Evolutionary conservation across 768 basidiomycete species (phyloP).

Genomic region (Dentipellis sp.): DNA sequence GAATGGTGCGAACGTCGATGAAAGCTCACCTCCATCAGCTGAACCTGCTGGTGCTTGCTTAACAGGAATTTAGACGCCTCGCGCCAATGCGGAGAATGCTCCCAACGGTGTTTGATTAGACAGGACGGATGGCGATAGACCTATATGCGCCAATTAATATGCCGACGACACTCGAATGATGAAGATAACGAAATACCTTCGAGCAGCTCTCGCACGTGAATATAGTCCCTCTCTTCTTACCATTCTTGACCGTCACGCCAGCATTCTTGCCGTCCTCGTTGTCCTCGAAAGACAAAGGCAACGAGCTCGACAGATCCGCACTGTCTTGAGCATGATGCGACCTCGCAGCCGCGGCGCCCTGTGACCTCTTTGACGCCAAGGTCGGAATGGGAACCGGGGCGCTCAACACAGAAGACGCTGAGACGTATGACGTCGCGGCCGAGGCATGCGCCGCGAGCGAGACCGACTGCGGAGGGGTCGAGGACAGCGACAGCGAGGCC

Average conservation of each 20-base stretch:
- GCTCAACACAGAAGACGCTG: slow-evolving; percentile 7
- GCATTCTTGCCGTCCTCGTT: slow-evolving; percentile 15
- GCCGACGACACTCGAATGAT: not conserved
- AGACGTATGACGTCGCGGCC: slow-evolving; percentile 4
- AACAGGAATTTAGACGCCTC: slow-evolving; percentile 85
- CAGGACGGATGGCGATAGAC: slow-evolving; percentile 90
- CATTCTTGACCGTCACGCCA: slow-evolving; percentile 23
- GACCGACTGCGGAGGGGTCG: slow-evolving; percentile 20
- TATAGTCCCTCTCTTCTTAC: slow-evolving; percentile 76
- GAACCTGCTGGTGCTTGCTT: slow-evolving; percentile 96
- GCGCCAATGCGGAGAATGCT: slow-evolving; percentile 94
- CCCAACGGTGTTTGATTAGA: slow-evolving; percentile 97
- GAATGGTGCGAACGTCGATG: no score
- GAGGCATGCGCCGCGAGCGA: slow-evolving; percentile 14
- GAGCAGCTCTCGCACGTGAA: slow-evolving; percentile 93
- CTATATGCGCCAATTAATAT: slow-evolving; percentile 24
- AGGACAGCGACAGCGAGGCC: slow-evolving; percentile 33
- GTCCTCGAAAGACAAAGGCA: slow-evolving; percentile 7
- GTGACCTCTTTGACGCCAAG: slow-evolving; percentile 1
- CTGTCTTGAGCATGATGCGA: slow-evolving; percentile 15
- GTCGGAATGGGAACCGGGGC: slow-evolving; percentile 7
- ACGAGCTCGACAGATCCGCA: slow-evolving; percentile 9
- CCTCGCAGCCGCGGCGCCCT: not conserved
- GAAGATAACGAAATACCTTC: slow-evolving; percentile 46
- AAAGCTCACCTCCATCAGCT: slow-evolving; percentile 73